phyloP scores from a whole-genome alignment of 345 rosid species.

The Brassica incana region DNA sequence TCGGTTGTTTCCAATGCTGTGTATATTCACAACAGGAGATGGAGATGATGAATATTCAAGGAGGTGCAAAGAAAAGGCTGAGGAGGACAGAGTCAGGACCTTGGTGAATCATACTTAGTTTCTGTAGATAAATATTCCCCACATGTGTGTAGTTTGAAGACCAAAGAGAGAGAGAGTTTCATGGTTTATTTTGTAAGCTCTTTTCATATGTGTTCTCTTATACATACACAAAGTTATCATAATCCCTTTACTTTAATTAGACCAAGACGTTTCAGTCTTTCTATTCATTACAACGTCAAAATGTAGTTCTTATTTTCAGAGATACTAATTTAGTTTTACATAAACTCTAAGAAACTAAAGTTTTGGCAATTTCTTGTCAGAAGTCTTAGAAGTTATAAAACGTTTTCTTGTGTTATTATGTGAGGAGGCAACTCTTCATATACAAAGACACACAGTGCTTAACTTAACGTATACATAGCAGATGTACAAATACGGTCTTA shows the following conservation, averaged over 20 bases:
- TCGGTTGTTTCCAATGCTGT: not conserved
- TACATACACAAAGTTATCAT: slow-evolving; percentile 17
- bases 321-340: not conserved
- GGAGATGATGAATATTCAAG: slow-evolving; percentile 63
- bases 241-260: slow-evolving; percentile 2
- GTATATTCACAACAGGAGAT: slow-evolving; percentile 45
- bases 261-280: not conserved
- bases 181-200: slow-evolving; percentile 34
- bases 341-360: not conserved
- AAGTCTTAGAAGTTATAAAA: not conserved
- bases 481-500: not conserved
- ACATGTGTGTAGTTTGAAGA: slow-evolving; percentile 29
- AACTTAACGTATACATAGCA: not conserved
- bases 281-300: not conserved
- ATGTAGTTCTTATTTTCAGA: not conserved
- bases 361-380: not conserved
- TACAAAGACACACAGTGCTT: not conserved
- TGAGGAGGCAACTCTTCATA: not conserved
- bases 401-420: not conserved
- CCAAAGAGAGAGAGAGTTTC: not conserved
- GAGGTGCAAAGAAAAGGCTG: slow-evolving; percentile 58
- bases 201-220: slow-evolving; percentile 1
- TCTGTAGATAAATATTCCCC: slow-evolving; percentile 18
- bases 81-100: slow-evolving; percentile 88
- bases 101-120: slow-evolving; percentile 57